Conservation (phyloP, 176 grass and related monocot genomes). For the Thalia dealbata region DNA sequence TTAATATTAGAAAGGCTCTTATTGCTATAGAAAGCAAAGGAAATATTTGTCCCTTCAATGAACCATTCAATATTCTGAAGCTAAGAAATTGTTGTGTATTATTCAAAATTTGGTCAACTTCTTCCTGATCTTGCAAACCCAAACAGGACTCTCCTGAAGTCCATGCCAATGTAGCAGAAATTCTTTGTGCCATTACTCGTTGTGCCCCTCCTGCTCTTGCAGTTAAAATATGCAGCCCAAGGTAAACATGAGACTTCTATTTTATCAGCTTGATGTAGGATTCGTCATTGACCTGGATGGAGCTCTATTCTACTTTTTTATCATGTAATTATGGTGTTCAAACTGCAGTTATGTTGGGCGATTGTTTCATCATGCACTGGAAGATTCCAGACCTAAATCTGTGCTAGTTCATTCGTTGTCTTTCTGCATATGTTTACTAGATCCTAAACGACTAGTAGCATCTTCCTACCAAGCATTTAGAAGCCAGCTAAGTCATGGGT, state of each 20-base stretch:
- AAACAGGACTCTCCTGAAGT: constrained; percentile 93
- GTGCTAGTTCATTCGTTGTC: constrained; percentile 90
- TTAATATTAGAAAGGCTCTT: no score
- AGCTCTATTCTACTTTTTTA: constrained; percentile 10
- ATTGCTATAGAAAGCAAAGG: not conserved
- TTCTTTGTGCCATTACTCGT: constrained; percentile 86
- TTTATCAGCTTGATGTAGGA: not conserved
- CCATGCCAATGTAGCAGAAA: constrained; percentile 89
- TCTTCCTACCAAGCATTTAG: constrained; percentile 94
- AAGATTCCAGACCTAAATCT: constrained; percentile 89
- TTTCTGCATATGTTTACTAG: constrained; percentile 87
- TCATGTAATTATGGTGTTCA: not conserved
- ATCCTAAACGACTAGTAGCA: constrained; percentile 82
- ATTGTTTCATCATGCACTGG: constrained; percentile 78
- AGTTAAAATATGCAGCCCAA: constrained; percentile 87
- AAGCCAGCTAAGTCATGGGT: constrained; percentile 89
- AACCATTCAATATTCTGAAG: no score
- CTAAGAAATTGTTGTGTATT: no score
- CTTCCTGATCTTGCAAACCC: constrained; percentile 8
- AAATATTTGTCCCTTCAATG: no score
- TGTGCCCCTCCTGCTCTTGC: constrained; percentile 88
- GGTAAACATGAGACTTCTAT: constrained; percentile 27
- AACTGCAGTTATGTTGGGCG: constrained; percentile 83
- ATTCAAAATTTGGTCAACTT: not conserved
- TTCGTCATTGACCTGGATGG: constrained; percentile 15